Evolutionary conservation across 1,139 yeast genomes (phyloP).

Genomic region (Hansenula sp.): DNA sequence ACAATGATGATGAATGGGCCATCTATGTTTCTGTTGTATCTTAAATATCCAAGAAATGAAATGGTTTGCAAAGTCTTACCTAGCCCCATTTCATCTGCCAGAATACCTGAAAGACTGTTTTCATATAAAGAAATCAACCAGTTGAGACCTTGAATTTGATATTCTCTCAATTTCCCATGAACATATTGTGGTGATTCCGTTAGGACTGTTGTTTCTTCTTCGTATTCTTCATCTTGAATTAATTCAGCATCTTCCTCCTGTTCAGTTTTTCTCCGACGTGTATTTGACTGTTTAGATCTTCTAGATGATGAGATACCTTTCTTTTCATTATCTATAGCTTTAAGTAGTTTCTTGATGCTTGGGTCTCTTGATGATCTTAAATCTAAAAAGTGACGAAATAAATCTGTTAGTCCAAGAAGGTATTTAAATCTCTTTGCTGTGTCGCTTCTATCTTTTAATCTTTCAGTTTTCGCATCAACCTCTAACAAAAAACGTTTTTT

Average conservation of each 20-base stretch:
- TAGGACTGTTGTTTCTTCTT: slow-evolving; percentile 48
- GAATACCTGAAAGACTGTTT: slow-evolving; percentile 79
- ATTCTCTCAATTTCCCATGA: slow-evolving; percentile 71
- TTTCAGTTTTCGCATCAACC: slow-evolving; percentile 50
- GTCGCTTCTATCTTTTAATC: slow-evolving; percentile 56
- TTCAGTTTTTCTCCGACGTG: slow-evolving; percentile 66
- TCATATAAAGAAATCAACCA: slow-evolving; percentile 84
- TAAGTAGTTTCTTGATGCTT: slow-evolving; percentile 51
- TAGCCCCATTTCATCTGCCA: slow-evolving; percentile 98
- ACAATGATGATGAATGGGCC: slow-evolving; percentile 94
- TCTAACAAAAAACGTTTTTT: slow-evolving; percentile 43
- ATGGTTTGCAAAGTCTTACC: slow-evolving; percentile 95
- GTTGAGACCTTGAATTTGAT: slow-evolving; percentile 86
- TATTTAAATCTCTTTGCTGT: slow-evolving; percentile 79
- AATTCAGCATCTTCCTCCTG: slow-evolving; percentile 92
- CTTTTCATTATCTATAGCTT: slow-evolving; percentile 45
- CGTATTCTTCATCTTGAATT: slow-evolving; percentile 72
- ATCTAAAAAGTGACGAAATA: slow-evolving; percentile 87
- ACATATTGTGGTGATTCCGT: slow-evolving; percentile 77
- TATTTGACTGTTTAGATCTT: slow-evolving; percentile 24
- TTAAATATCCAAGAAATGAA: slow-evolving; percentile 80
- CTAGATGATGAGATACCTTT: slow-evolving; percentile 23
- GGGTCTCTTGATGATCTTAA: slow-evolving; percentile 73
- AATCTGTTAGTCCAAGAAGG: slow-evolving; percentile 74
- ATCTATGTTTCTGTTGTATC: slow-evolving; percentile 70